Evolutionary conservation across 1,284 basidiomycete genomes (phyloP).

Genomic region (Moniliophthora roreri): DNA sequence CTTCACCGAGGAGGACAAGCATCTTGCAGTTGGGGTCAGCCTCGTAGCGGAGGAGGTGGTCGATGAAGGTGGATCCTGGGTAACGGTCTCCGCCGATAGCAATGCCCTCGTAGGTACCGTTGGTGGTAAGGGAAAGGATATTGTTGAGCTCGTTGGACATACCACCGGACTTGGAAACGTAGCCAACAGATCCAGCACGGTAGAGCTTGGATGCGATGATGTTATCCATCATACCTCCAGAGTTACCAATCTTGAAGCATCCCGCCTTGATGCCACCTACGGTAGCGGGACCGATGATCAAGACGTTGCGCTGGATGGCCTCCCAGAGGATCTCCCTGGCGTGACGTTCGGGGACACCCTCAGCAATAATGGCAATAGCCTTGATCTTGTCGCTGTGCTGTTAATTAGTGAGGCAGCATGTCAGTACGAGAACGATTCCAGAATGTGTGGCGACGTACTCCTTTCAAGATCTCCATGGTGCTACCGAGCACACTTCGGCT

Average conservation of each 20-base stretch:
- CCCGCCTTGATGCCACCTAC: constrained; percentile 99
- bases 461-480: constrained; percentile 86
- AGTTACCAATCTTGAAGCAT: constrained; percentile 99
- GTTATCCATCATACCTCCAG: constrained; percentile 99
- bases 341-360: constrained; percentile 98
- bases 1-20: constrained; percentile 97
- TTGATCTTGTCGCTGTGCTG: constrained; percentile 52
- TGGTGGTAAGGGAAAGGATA: constrained; percentile 95
- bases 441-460: background rate
- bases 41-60: constrained; percentile 98
- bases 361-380: constrained; percentile 93
- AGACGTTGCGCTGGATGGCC: constrained; percentile 83
- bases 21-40: constrained; percentile 98
- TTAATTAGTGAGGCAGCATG: background rate
- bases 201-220: constrained; percentile 99
- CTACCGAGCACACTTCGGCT: constrained; percentile 94
- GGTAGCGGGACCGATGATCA: constrained; percentile 98
- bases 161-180: constrained; percentile 99
- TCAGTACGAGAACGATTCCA: background rate
- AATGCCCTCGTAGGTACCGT: constrained; percentile 99
- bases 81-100: constrained; percentile 99
- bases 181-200: constrained; percentile 95
- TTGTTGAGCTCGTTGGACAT: constrained; percentile 99
- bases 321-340: constrained; percentile 94
- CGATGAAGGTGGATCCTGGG: constrained; percentile 98